Conservation (phyloP, 805 yeast genomes). For the Barnettozyma californica region DNA sequence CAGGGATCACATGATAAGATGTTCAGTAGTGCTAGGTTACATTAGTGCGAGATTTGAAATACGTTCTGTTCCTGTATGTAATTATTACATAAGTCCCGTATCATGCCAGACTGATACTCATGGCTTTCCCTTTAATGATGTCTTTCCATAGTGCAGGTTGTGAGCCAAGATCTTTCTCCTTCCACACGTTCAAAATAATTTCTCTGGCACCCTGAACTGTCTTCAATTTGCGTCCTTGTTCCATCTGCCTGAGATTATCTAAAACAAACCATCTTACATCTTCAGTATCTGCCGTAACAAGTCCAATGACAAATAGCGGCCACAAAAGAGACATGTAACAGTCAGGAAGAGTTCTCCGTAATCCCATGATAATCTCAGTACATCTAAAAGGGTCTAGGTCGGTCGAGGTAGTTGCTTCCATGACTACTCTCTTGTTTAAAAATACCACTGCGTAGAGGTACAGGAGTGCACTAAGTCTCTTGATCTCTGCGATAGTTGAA, state of each 20-base stretch:
- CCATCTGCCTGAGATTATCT: constrained; percentile 30
- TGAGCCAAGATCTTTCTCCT: constrained; percentile 32
- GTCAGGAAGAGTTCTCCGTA: constrained; percentile 25
- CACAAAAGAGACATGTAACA: constrained; percentile 34
- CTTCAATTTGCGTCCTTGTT: constrained; percentile 31
- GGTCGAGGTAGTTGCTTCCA: constrained; percentile 4
- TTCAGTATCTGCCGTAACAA: constrained; percentile 29
- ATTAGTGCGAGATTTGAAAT: no score
- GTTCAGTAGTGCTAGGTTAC: no score
- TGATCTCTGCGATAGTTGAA: constrained; percentile 33
- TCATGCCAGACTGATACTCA: constrained; percentile 35
- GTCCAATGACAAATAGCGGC: constrained; percentile 37
- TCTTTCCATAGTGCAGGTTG: constrained; percentile 31
- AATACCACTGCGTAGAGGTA: constrained; percentile 34
- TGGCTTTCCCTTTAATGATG: constrained; percentile 31
- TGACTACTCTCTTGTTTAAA: constrained; percentile 13
- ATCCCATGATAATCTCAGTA: constrained; percentile 21
- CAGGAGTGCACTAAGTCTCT: constrained; percentile 30
- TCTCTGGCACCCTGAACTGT: constrained; percentile 34
- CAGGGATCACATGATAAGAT: no score
- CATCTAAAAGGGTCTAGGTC: constrained; percentile 14
- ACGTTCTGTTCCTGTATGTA: no score
- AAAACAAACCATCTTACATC: constrained; percentile 36
- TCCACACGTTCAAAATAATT: constrained; percentile 35
- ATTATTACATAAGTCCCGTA: no score